Conservation (phyloP, 805 yeast genomes). For the Suhomyces faveliae region DNA sequence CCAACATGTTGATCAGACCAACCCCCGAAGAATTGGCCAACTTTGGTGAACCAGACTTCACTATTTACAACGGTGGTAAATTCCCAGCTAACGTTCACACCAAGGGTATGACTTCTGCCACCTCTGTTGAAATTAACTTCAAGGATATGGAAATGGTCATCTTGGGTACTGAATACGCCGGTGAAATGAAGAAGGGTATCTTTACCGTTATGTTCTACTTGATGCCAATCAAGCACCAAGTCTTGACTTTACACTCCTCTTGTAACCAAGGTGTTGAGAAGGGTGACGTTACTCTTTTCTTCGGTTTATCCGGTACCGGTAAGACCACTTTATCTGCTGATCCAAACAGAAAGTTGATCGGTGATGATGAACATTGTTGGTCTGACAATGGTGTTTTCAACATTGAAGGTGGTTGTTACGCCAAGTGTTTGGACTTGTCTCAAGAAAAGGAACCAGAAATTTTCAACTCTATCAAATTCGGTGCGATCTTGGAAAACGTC, state of each 20-base stretch:
- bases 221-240: conserved; percentile 92
- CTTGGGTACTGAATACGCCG: conserved; percentile 98
- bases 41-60: conserved; percentile 97
- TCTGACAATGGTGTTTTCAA: conserved; percentile 97
- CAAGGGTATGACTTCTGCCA: conserved; percentile 94
- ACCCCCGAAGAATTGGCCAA: conserved; percentile 80
- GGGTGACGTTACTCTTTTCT: conserved; percentile 91
- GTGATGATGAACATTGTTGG: conserved; percentile 99
- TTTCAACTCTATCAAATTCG: conserved; percentile 90
- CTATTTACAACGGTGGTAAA: conserved; percentile 97
- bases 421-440: conserved; percentile 88
- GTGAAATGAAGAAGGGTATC: conserved; percentile 99
- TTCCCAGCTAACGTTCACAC: conserved; percentile 98
- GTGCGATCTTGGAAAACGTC: conserved; percentile 92
- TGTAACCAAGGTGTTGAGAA: conserved; percentile 82
- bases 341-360: conserved; percentile 88
- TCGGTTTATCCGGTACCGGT: conserved; percentile 97
- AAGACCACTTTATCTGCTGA: conserved; percentile 97
- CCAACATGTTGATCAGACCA: conserved; percentile 96
- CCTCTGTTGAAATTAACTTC: conserved; percentile 95
- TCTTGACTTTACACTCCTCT: conserved; percentile 91
- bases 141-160: conserved; percentile 98
- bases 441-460: conserved; percentile 97
- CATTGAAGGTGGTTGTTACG: conserved; percentile 99
- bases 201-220: conserved; percentile 98